Conservation (phyloP, 2,329 filamentous ascomycete genomes). For the Colletotrichum camelliae region DNA sequence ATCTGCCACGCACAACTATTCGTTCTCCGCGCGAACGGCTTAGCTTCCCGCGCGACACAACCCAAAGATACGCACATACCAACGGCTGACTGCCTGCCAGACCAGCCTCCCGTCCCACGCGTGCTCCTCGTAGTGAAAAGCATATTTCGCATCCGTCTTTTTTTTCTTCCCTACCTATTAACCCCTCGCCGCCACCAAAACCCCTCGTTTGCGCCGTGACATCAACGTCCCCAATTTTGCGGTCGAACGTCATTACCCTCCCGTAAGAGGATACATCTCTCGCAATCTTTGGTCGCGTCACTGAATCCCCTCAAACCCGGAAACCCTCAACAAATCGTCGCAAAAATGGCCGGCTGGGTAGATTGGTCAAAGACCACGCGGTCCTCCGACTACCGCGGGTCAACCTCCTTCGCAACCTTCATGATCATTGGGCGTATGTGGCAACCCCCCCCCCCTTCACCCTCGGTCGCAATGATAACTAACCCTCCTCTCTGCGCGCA, state of each 20-base stretch:
- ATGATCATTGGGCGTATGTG: conserved; percentile 92
- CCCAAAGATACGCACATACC: neutral
- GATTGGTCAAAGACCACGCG: conserved; percentile 63
- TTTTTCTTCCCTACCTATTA: neutral
- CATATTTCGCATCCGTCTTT: neutral
- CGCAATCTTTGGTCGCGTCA: neutral
- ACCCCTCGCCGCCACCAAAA: neutral
- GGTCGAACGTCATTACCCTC: neutral
- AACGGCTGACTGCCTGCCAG: neutral
- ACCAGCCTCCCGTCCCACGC: neutral
- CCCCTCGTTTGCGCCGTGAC: neutral
- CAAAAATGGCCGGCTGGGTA: conserved; percentile 31
- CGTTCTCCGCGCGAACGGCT: neutral
- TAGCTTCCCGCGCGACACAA: neutral
- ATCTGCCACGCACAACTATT: neutral
- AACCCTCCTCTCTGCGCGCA: neutral
- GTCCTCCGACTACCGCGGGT: conserved; percentile 63
- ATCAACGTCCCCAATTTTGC: neutral
- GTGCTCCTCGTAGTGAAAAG: neutral
- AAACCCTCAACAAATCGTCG: neutral
- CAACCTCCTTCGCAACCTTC: conserved; percentile 88
- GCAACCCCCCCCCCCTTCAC: conserved; percentile 12
- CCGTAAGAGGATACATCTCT: neutral
- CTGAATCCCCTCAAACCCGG: neutral
- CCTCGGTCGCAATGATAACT: neutral